Percentiles rank a stretch among this genome's conserved stretches.
Conservation (phyloP, 345 rosid species). For the Microcos paniculata region DNA sequence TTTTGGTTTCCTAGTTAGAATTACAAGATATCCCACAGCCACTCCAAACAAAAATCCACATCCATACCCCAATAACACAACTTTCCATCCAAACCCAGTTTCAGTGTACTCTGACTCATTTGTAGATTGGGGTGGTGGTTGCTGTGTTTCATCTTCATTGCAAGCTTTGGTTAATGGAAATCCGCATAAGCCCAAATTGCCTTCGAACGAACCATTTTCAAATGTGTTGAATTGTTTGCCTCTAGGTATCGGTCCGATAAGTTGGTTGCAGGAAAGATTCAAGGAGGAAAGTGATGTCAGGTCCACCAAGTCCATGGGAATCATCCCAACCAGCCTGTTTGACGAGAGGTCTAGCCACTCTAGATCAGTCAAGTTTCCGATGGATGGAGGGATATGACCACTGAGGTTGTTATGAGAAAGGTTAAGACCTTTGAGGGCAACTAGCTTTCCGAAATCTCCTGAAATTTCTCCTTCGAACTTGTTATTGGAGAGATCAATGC, state of each 20-base stretch:
- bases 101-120: background rate
- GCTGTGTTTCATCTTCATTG: background rate
- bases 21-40: no score
- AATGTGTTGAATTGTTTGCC: background rate
- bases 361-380: background rate
- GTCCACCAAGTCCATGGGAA: background rate
- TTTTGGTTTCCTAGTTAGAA: no score
- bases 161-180: background rate
- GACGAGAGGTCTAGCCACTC: conserved; percentile 9
- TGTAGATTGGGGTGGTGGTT: background rate
- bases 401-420: conserved; percentile 10
- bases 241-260: conserved; percentile 6
- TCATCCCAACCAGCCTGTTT: background rate
- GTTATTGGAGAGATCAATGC: conserved; percentile 10
- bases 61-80: no score
- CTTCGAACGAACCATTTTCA: background rate
- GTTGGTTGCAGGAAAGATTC: conserved; percentile 10
- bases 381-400: background rate
- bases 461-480: conserved; percentile 5
- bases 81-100: background rate
- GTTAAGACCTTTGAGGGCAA: background rate
- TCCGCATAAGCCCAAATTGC: background rate
- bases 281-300: background rate
- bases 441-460: background rate
- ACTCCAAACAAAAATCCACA: no score